Evolutionary conservation across 2,329 filamentous ascomycete genomes (phyloP), one percentile per base, ranked within the genome.

Genomic region (Aspergillus vadensis): DNA sequence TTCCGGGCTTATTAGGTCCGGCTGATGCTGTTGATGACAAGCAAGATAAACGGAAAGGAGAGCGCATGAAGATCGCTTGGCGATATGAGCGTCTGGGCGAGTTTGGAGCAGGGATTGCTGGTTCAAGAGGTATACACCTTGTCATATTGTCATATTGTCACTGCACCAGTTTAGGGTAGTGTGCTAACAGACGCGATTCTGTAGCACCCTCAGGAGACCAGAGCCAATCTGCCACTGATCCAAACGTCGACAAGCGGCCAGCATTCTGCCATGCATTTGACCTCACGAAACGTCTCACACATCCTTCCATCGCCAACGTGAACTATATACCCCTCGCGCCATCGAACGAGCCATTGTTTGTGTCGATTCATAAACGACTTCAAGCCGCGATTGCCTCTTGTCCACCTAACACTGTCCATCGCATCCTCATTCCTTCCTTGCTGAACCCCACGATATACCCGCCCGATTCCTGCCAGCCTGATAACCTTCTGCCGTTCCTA

Each of bases 51-150:
- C 70, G 74, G 75, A 78, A 74, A 66, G 82, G 83, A 14, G 90
- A 94, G 64, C 93, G 89, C 76, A 98, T 99, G 95, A 98, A 97
- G 80, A 99, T 99, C 80, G 95, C 95, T 3, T 99, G 95, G 95
- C 85, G 95, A 75, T 99, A 99, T 78, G 93, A 98, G 76, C 85
- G 87, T 36, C 77, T 98, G 56, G 90, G 90, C 15, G 89, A 90
- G 65, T 88, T 88, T 68, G 87, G 87, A 44, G 83, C 82, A 61
- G 78, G 82, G 55, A 76, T 79, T 61, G 73, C 80, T 63, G 80
- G 80, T 62, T 80, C 79, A 70, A 84, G 86, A 88, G 87, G 89
- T 90, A 82, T 36, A 36, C 23, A 23, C 23, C 23, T 23, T 23
- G 23, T 23, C 5, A 23, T 23, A 23, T 23, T 77, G 84, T 58